Conservation (phyloP, 208 protist species). For the Acanthamoeba polyphaga region DNA sequence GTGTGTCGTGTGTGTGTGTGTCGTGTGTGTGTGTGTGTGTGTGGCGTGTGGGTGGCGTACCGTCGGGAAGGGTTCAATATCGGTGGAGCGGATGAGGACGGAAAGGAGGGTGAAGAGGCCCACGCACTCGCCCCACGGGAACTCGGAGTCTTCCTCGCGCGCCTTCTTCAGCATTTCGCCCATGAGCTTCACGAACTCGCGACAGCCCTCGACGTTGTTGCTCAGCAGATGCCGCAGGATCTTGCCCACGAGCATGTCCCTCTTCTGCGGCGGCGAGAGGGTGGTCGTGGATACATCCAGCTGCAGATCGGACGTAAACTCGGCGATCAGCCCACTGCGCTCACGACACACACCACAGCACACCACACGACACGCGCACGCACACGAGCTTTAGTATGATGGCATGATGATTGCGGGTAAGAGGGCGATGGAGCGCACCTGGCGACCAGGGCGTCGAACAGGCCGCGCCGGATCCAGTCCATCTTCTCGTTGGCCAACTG, state of each 20-base stretch:
- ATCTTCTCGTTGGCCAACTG: constrained; percentile 72
- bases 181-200: constrained; percentile 60
- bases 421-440: not conserved
- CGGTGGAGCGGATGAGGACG: constrained; percentile 42
- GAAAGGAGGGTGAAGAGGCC: constrained; percentile 65
- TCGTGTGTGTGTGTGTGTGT: not conserved
- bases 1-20: too few species aligned
- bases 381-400: not conserved
- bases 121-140: constrained; percentile 60
- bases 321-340: constrained; percentile 55
- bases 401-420: not conserved
- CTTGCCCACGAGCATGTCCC: constrained; percentile 63
- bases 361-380: not conserved
- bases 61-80: constrained; percentile 54
- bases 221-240: constrained; percentile 70
- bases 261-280: constrained; percentile 43
- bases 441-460: constrained; percentile 64
- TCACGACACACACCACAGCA: not conserved
- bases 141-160: not conserved
- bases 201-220: constrained; percentile 67
- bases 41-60: not conserved
- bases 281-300: not conserved
- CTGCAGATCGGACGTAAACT: constrained; percentile 46
- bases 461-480: constrained; percentile 65
- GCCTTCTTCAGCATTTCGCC: constrained; percentile 60